phyloP scores from a whole-genome alignment of 768 basidiomycete species.

The Exidia glandulosa region DNA sequence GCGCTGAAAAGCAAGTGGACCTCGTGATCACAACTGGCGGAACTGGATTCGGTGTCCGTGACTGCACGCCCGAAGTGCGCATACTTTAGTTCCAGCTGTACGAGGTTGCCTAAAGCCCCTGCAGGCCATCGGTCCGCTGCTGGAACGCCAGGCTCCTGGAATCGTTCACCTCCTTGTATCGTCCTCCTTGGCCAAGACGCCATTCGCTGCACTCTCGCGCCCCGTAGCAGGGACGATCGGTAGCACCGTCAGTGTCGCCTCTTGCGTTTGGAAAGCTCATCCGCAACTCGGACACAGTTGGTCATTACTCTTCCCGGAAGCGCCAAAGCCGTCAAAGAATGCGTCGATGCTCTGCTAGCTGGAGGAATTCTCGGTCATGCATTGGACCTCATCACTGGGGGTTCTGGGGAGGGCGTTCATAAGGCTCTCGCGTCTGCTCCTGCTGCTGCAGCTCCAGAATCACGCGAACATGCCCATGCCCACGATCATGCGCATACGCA shows the following conservation, averaged over 20 bases:
- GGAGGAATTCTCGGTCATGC: conserved; percentile 57
- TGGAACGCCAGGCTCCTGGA: conserved; percentile 35
- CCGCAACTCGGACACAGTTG: conserved; percentile 25
- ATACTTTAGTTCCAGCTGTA: conserved; percentile 50
- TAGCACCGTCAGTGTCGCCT: conserved; percentile 23
- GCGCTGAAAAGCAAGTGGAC: conserved; percentile 37
- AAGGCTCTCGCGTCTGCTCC: conserved; percentile 29
- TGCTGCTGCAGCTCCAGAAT: conserved; percentile 2
- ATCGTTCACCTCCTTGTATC: conserved; percentile 65
- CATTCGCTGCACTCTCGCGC: conserved; percentile 70
- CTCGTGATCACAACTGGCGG: conserved; percentile 80
- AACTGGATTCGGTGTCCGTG: conserved; percentile 74
- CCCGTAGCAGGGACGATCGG: conserved; percentile 68
- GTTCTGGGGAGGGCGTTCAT: conserved; percentile 51
- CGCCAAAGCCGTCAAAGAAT: conserved; percentile 76
- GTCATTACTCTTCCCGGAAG: conserved; percentile 79
- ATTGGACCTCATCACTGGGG: conserved; percentile 60
- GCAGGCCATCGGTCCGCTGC: conserved; percentile 17
- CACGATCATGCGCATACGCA: conserved; percentile 30
- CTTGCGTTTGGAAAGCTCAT: not conserved
- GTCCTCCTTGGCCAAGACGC: conserved; percentile 60
- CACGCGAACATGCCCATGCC: conserved; percentile 6
- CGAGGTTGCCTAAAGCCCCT: conserved; percentile 14
- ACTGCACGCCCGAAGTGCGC: conserved; percentile 72
- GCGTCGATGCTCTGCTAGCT: conserved; percentile 48